Evolutionary conservation across 352 stramenopile species (phyloP).

Genomic region (Globisporangium abappressorium): DNA sequence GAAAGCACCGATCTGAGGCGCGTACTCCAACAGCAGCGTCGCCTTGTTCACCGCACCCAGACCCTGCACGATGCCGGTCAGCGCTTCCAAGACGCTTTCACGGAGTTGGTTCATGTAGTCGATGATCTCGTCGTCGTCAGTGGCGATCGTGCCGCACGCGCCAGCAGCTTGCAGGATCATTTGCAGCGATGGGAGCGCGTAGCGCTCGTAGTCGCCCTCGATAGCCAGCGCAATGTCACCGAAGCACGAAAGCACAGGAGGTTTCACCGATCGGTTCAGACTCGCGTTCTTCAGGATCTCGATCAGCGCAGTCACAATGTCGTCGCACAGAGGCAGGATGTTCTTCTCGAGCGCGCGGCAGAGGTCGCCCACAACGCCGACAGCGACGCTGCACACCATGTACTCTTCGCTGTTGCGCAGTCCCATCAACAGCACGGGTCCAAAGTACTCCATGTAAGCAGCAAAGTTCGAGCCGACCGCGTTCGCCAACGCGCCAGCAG

Average conservation of each 20-base stretch:
- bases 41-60: constrained; percentile 89
- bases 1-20: constrained; percentile 88
- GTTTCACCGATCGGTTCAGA: constrained; percentile 95
- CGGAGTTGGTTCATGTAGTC: constrained; percentile 97
- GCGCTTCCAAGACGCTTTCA: constrained; percentile 95
- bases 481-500: constrained; percentile 91
- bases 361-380: constrained; percentile 95
- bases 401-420: constrained; percentile 95
- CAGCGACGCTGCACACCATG: constrained; percentile 95
- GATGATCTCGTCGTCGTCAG: constrained; percentile 97
- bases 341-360: constrained; percentile 90
- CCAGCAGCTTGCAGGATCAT: constrained; percentile 88
- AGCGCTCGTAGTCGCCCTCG: constrained; percentile 89
- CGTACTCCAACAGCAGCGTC: constrained; percentile 76
- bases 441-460: constrained; percentile 95
- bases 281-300: constrained; percentile 94
- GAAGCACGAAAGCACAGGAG: constrained; percentile 95
- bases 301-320: constrained; percentile 93
- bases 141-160: constrained; percentile 79
- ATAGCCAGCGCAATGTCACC: constrained; percentile 97
- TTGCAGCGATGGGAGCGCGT: constrained; percentile 74
- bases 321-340: constrained; percentile 92
- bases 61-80: constrained; percentile 96
- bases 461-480: constrained; percentile 91
- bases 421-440: constrained; percentile 89